Evolutionary conservation across 768 basidiomycete genomes (phyloP), one percentile per base, ranked within the genome.

Genomic region (Sarcomyxa edulis): DNA sequence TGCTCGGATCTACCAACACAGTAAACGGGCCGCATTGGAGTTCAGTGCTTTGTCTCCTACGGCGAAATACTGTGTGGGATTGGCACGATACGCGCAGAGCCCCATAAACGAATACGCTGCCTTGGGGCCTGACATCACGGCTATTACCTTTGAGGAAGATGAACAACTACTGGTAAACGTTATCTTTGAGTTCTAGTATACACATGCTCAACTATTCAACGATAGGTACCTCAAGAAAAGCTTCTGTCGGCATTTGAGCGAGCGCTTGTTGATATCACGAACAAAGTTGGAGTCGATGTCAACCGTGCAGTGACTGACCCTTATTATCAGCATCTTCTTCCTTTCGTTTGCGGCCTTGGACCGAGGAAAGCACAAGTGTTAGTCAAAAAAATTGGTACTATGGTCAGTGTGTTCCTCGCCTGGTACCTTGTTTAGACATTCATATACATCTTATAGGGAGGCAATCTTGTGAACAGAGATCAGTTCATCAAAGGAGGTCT

Each of bases 41-140:
- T 92, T 90, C 53, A 78, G 81, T 33, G 69, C 82, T 0, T 65
- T 95, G 29, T 77, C 89, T 1, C 64, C 76, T 4, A 81, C 83
- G 32, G 85, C 83, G 23, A 87, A 89, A 58, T 99, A 97, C 54
- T 97, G 95, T 52, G 72, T 98, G 33, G 96, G 91, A 37, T 66
- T 99, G 47, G 94, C 92, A 26, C 81, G 96, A 41, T 98, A 93
- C 52, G 72, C 78, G 5, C 96, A 98, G 62, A 95, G 81, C 53
- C 96, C 96, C 2, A 60, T 98, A 49, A 95, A 90, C 53, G 96
- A 98, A 57, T 94, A 88, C 55, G 86, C 89, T 12, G 90, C 94
- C 1, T 65, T 98, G 26, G 95, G 94, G 3, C 46, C 73, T 8
- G 91, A 96, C 59, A 80, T 98, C 35, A 66, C 78, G 2, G 82